Percentiles rank a stretch among this genome's conserved stretches.
phyloP scores from a whole-genome alignment of 257 asterid species.

The Rauvolfia tetraphylla region DNA sequence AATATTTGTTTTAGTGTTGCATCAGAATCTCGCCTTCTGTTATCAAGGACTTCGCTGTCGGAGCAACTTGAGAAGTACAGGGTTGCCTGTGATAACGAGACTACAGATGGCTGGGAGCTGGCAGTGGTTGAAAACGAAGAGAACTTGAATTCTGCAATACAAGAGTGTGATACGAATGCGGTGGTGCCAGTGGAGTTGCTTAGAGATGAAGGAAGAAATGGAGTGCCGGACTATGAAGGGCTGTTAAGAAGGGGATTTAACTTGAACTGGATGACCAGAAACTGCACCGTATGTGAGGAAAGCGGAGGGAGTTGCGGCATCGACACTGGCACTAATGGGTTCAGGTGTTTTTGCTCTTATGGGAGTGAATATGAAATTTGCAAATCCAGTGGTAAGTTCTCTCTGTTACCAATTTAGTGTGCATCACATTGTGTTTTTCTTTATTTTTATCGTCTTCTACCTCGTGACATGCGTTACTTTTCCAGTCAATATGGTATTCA shows the following conservation, averaged over 20 bases:
- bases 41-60: no score
- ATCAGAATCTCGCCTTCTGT: no score
- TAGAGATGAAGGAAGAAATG: slow-evolving; percentile 12
- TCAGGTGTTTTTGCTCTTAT: slow-evolving; percentile 53
- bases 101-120: slow-evolving; percentile 15
- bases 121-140: slow-evolving; percentile 31
- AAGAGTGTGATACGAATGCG: slow-evolving; percentile 31
- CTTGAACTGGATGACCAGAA: slow-evolving; percentile 43
- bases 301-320: slow-evolving; percentile 18
- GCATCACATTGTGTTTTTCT: no score
- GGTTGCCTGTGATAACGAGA: slow-evolving; percentile 12
- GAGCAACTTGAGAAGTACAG: background rate
- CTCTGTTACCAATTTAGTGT: no score
- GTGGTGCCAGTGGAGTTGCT: slow-evolving; percentile 41
- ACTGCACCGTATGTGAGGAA: background rate
- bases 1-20: slow-evolving; percentile 24
- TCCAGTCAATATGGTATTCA: no score
- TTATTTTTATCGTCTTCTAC: no score
- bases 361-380: background rate
- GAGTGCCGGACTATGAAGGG: slow-evolving; percentile 15
- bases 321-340: slow-evolving; percentile 7
- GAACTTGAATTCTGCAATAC: slow-evolving; percentile 24
- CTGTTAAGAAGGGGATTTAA: slow-evolving; percentile 48
- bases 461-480: no score
- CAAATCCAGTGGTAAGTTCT: background rate